Percentiles rank a stretch among this genome's conserved stretches.
These are phyloP conservation scores for Physcia stellaris DNA, from an alignment of 495 filamentous ascomycete species.

Conservation along the genomic window DNA sequence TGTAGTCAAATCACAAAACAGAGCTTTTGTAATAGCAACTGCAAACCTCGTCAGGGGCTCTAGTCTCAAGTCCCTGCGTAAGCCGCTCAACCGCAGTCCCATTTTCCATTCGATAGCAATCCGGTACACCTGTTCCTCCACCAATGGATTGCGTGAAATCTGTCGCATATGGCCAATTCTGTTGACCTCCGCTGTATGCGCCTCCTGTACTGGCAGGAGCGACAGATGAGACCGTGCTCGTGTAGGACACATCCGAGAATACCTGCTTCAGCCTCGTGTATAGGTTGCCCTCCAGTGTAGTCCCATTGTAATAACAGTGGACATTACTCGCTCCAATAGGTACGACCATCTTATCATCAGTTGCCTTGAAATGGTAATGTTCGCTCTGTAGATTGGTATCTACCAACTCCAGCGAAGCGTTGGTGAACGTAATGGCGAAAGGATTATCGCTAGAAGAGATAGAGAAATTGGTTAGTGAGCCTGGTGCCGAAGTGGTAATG, in stretches of 20 bases:
- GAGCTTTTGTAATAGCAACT: conserved; percentile 16
- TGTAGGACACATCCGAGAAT: conserved; percentile 18
- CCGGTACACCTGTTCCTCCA: conserved; percentile 27
- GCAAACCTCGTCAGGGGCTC: conserved; percentile 9
- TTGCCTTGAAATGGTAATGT: conserved; percentile 35
- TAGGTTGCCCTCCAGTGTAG: conserved; percentile 32
- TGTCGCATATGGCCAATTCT: conserved; percentile 34
- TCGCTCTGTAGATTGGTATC: conserved; percentile 24
- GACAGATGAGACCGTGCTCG: conserved; percentile 2
- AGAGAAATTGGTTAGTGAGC: conserved; percentile 5
- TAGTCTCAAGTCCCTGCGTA: conserved; percentile 6
- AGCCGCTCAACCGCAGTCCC: conserved; percentile 3
- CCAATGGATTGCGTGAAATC: conserved; percentile 28
- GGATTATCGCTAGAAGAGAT: conserved; percentile 36
- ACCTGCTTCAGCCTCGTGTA: conserved; percentile 35
- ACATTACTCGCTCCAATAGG: conserved; percentile 23
- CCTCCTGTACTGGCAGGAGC: conserved; percentile 10
- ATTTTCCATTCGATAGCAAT: conserved; percentile 19
- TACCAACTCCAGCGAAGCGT: conserved; percentile 23
- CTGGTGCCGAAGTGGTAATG: conserved; percentile 20
- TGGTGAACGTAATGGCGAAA: conserved; percentile 32
- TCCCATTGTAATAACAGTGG: conserved; percentile 37
- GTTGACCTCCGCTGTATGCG: conserved; percentile 7
- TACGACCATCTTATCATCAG: conserved; percentile 28
- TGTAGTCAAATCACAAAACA: conserved; percentile 9